These are phyloP conservation scores for Noccaea bulbosa DNA, from an alignment of 345 rosid genomes.

Conservation along the genomic window DNA sequence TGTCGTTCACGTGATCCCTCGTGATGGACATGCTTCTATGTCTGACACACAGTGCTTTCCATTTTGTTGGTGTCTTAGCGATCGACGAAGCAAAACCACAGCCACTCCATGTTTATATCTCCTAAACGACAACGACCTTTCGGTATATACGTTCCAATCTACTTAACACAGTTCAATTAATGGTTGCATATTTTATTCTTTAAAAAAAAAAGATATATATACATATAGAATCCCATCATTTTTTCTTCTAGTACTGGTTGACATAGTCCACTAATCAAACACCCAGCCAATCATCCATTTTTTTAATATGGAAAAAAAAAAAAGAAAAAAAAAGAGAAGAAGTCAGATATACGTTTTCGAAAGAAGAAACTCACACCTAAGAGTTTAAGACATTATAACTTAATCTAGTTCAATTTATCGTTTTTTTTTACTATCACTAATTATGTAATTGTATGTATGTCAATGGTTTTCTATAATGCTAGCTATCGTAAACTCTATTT, in stretches of 20 bases:
- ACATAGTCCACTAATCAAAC: neutral
- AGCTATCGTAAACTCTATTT: neutral
- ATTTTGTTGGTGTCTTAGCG: slow-evolving; percentile 24
- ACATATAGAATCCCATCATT: neutral
- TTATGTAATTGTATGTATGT: neutral
- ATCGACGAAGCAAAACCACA: slow-evolving; percentile 49
- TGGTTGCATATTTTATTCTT: neutral
- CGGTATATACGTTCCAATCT: slow-evolving; percentile 21
- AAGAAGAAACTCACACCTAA: too few relatives aligned
- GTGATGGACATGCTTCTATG: slow-evolving; percentile 62
- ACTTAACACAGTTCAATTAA: slow-evolving; percentile 18
- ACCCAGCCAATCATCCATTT: neutral
- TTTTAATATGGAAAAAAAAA: too few relatives aligned
- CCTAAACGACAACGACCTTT: slow-evolving; percentile 42
- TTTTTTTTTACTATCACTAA: neutral
- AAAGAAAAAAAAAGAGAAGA: too few relatives aligned
- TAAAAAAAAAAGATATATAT: neutral
- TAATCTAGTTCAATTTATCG: neutral
- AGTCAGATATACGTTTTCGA: neutral
- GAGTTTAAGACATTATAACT: neutral
- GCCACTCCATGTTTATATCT: slow-evolving; percentile 42
- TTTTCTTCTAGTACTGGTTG: neutral
- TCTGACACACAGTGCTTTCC: slow-evolving; percentile 36
- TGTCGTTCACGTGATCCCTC: slow-evolving; percentile 52
- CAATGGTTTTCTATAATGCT: neutral